Evolutionary conservation across 495 filamentous ascomycete genomes (phyloP).

Genomic region (Clohesyomyces aquaticus): DNA sequence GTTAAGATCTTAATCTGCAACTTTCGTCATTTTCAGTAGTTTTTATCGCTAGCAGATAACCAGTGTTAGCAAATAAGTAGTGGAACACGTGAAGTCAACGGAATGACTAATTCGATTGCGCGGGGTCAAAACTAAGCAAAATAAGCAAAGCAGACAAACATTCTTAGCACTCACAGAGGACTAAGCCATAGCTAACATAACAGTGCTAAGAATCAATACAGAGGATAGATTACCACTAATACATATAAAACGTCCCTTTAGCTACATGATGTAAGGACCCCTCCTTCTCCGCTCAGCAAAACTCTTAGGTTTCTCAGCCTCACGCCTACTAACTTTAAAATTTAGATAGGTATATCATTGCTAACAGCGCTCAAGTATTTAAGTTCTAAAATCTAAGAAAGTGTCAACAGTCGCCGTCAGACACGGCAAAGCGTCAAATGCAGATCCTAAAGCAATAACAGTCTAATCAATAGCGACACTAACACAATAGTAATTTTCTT

Average conservation of each 20-base stretch:
- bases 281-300: not conserved
- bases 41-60: too few species aligned
- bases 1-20: too few species aligned
- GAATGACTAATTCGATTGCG: too few species aligned
- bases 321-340: not conserved
- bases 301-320: not conserved
- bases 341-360: not conserved
- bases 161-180: not conserved
- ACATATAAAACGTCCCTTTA: not conserved
- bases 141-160: not conserved
- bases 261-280: not conserved
- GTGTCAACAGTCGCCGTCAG: constrained; percentile 9
- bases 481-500: constrained; percentile 16
- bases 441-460: constrained; percentile 4
- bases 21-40: too few species aligned
- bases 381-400: constrained; percentile 16
- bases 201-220: not conserved
- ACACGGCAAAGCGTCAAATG: constrained; percentile 12
- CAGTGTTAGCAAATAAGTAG: too few species aligned
- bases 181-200: not conserved
- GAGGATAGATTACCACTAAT: not conserved
- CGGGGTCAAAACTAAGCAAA: not conserved
- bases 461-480: constrained; percentile 11
- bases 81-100: too few species aligned
- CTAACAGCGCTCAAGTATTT: not conserved